These are phyloP conservation scores for Backusella tarrabulga DNA, from an alignment of 192 early-diverging fungal species.

Conservation along the genomic window DNA sequence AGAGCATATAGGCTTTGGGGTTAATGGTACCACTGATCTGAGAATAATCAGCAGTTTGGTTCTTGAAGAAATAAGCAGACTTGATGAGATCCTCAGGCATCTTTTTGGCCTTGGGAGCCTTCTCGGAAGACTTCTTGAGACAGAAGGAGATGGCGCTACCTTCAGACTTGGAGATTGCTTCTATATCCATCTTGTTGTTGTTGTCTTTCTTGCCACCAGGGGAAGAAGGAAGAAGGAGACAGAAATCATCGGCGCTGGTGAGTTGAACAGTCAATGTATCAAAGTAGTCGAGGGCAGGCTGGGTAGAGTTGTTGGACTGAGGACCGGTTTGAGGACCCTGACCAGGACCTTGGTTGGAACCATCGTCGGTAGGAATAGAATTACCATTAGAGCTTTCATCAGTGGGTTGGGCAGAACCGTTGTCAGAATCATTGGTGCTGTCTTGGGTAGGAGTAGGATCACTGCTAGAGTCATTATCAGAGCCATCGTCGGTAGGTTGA, in stretches of 20 bases:
- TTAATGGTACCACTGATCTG: conserved; percentile 40
- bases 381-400: not conserved
- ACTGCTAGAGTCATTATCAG: not conserved
- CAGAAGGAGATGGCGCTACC: conserved; percentile 46
- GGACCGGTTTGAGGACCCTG: not conserved
- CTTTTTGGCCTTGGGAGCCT: conserved; percentile 34
- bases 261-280: conserved; percentile 14
- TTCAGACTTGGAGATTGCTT: conserved; percentile 45
- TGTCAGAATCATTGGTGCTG: not conserved
- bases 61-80: conserved; percentile 23
- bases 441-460: not conserved
- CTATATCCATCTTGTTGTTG: conserved; percentile 17
- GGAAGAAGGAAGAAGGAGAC: conserved; percentile 38
- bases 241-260: conserved; percentile 22
- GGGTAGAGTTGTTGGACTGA: not conserved
- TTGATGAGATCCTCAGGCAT: conserved; percentile 33
- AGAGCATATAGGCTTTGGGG: conserved; percentile 26
- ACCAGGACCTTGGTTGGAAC: too few relatives aligned
- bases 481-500: not conserved
- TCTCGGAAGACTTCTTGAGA: conserved; percentile 13
- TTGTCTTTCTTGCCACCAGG: conserved; percentile 34
- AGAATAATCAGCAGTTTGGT: conserved; percentile 30
- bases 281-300: not conserved
- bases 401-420: not conserved
- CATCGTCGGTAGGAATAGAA: not conserved